phyloP scores from a whole-genome alignment of 306 rosid genomes.

The Senna tora region DNA sequence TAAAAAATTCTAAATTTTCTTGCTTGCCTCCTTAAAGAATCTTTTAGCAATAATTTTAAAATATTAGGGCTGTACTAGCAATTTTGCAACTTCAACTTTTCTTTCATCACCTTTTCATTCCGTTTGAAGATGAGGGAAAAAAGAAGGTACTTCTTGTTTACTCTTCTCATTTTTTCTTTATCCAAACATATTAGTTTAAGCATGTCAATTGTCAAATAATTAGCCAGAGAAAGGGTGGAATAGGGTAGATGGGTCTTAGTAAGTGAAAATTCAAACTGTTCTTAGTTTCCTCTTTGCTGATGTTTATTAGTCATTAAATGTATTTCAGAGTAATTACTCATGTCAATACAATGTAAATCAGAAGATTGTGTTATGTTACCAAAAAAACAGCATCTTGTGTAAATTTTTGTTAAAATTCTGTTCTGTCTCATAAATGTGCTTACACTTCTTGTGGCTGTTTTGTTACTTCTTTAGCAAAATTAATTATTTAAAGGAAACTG shows the following conservation, averaged over 20 bases:
- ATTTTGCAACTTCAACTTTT: neutral
- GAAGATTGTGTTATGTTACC: neutral
- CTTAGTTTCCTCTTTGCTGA: neutral
- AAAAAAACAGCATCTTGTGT: neutral
- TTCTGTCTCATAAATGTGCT: neutral
- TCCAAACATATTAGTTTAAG: neutral
- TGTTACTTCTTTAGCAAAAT: conserved; percentile 15
- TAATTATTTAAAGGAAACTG: neutral
- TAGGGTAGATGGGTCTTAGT: neutral
- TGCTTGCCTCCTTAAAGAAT: no score
- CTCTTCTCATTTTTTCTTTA: neutral
- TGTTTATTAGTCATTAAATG: neutral
- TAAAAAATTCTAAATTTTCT: no score
- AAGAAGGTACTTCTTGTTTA: neutral
- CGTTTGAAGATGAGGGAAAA: neutral
- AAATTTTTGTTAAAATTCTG: neutral
- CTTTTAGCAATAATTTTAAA: no score
- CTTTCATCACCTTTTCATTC: neutral
- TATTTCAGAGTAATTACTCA: neutral
- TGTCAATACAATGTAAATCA: neutral
- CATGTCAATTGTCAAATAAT: neutral
- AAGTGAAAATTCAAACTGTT: neutral
- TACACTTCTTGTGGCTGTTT: neutral
- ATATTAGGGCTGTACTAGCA: neutral
- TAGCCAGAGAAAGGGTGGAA: neutral